phyloP scores from a whole-genome alignment of 2,329 filamentous ascomycete genomes.

The Diaporthe sp. region DNA sequence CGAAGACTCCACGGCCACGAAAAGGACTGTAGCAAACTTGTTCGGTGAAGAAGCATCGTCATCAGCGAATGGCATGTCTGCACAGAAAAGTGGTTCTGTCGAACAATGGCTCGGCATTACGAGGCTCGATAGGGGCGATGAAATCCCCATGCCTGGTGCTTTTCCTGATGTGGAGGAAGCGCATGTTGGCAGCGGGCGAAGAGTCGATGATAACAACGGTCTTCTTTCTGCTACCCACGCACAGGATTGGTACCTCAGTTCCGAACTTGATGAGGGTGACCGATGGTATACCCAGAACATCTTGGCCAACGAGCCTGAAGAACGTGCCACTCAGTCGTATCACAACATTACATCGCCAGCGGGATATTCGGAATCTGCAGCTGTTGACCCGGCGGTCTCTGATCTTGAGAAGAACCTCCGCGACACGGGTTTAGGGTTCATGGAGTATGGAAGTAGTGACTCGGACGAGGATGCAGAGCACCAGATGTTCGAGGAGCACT shows the following conservation, averaged over 20 bases:
- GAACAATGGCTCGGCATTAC: constrained; percentile 10
- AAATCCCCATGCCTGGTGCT: background rate
- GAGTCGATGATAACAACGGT: background rate
- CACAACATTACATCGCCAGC: background rate
- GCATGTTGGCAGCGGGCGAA: background rate
- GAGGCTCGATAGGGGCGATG: background rate
- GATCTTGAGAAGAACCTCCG: constrained; percentile 10
- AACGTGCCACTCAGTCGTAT: background rate
- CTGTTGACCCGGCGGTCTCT: background rate
- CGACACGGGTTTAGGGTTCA: constrained; percentile 38
- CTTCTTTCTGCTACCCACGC: background rate
- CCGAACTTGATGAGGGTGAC: background rate
- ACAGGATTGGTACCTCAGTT: background rate
- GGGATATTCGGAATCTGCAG: background rate
- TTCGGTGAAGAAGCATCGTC: constrained; percentile 2
- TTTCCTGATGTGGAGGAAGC: background rate
- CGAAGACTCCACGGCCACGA: constrained; percentile 29
- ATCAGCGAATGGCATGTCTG: background rate
- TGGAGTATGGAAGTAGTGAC: constrained; percentile 36
- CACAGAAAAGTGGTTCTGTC: background rate
- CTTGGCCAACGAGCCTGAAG: background rate
- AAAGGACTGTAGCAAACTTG: constrained; percentile 22
- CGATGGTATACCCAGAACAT: constrained; percentile 5
- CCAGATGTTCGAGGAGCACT: constrained; percentile 37
- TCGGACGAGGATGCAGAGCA: constrained; percentile 30